Evolutionary conservation across 768 basidiomycete genomes (phyloP), one percentile per base, ranked within the genome.

Genomic region (Boletales sp.): DNA sequence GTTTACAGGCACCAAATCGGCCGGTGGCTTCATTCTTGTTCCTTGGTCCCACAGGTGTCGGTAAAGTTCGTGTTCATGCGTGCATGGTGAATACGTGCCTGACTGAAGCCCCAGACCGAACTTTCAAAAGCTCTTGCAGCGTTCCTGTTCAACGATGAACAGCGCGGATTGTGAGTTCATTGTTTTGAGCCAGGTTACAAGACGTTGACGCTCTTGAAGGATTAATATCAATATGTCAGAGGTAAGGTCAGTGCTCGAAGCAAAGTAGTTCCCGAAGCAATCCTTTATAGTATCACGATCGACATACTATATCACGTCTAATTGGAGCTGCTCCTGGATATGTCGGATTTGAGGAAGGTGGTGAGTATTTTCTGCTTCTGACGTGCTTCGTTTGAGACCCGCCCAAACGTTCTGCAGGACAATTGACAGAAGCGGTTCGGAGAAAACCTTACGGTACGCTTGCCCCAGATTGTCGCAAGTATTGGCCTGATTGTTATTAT

Each of bases 191-290:
- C 8, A 21, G 21, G 42, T 25, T 11, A 5, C 33, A 8, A 0
- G 32, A 48, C 44, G 8, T 21, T 21, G 30, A 45, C 25, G 10
- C 38, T 25, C n/a, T 51, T 49, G 13, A 34, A 90, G 87, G 47
- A 91, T 94, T 55, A 89, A 86, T 51, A 91, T 95, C 63, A 94
- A 96, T 58, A 94, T 95, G 91, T 88, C 89, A n/a, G 90, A 96
- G 71, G 65, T 74, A 51, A 19, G 57, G 13, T n/a, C 12, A 25
- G 44, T 31, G 15, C 38, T 39, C 10, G 50, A 12, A 21, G 34
- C 10, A 13, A 35, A 4, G 3, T 28, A 17, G n/a, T 18, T 9
- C 1, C 37, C 37, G 32, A 36, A 32, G 9, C 43, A 35, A 40
- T 13, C 11, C 4, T 34, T 34, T 44, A n/a, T 67, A 91, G 79